A percentile compares a stretch with the other conserved stretches of the same genome.
Evolutionary conservation across 148 eudicot species (phyloP).

Genomic region (Talinum fruticosum): DNA sequence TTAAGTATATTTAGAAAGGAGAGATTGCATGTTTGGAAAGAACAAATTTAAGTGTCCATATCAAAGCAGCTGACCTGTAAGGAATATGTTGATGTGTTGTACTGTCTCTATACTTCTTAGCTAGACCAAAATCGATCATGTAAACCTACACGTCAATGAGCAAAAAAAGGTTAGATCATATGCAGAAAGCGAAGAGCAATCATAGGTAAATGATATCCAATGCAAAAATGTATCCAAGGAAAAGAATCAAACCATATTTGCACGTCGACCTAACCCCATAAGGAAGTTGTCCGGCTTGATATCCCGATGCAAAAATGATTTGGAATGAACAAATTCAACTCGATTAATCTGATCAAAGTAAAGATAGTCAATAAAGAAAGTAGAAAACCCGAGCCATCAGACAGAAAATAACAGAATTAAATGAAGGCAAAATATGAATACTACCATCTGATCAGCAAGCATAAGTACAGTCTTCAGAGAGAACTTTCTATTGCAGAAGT

Average conservation of each 20-base stretch:
- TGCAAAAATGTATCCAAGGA: not conserved
- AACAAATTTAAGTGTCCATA: not conserved
- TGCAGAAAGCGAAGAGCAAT: not conserved
- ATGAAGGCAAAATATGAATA: not conserved
- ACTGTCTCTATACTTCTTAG: conserved; percentile 94
- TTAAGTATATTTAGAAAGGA: not conserved
- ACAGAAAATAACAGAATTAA: not conserved
- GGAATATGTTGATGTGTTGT: conserved; percentile 94
- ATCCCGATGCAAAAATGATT: conserved; percentile 96
- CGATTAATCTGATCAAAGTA: conserved; percentile 66
- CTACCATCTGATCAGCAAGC: conserved; percentile 99
- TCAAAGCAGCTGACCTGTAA: conserved; percentile 52
- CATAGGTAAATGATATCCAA: conserved; percentile 1
- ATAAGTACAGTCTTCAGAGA: conserved; percentile 94
- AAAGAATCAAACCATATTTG: conserved; percentile 69
- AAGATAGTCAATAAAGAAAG: not conserved
- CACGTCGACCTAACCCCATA: conserved; percentile 98
- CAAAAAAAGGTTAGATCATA: conserved; percentile 14
- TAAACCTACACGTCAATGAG: conserved; percentile 59
- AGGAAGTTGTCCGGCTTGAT: conserved; percentile 98
- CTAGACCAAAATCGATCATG: conserved; percentile 94
- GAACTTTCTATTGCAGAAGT: conserved; percentile 86
- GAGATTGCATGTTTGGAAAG: not conserved
- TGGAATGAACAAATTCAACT: conserved; percentile 85
- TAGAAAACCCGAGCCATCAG: not conserved